phyloP scores from a whole-genome alignment of 176 grass and related monocot genomes.

The Oryza glumipatula region DNA sequence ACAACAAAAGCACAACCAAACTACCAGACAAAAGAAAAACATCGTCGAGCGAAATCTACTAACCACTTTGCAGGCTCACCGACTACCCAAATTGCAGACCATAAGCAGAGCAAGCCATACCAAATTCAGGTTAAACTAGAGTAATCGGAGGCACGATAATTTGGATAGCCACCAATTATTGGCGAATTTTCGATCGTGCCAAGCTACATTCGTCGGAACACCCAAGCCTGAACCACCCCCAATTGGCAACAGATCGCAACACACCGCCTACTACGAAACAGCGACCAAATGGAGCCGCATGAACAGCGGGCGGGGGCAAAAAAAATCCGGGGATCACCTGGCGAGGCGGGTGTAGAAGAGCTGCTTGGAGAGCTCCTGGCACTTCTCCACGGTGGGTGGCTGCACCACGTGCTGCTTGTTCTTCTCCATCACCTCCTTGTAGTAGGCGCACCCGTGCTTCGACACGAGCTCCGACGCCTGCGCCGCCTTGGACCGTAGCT shows the following conservation, averaged over 20 bases:
- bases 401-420: conserved; percentile 85
- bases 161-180: not conserved
- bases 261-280: not conserved
- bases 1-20: not conserved
- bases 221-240: not conserved
- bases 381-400: conserved; percentile 83
- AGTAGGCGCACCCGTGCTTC: conserved; percentile 62
- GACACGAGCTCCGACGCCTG: conserved; percentile 63
- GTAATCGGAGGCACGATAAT: not conserved
- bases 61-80: not conserved
- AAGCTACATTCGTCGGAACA: not conserved
- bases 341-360: conserved; percentile 94
- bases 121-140: conserved; percentile 21
- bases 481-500: conserved; percentile 65
- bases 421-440: conserved; percentile 89
- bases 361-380: conserved; percentile 90
- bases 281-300: not conserved
- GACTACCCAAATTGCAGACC: not conserved
- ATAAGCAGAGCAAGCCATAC: not conserved
- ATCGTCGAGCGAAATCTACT: not conserved
- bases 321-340: conserved; percentile 48
- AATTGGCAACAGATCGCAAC: conserved; percentile 28
- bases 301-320: not conserved
- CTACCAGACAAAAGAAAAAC: not conserved
- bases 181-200: not conserved